Evolutionary conservation across 352 stramenopile species (phyloP).

Genomic region (Elongisporangium prolatum): DNA sequence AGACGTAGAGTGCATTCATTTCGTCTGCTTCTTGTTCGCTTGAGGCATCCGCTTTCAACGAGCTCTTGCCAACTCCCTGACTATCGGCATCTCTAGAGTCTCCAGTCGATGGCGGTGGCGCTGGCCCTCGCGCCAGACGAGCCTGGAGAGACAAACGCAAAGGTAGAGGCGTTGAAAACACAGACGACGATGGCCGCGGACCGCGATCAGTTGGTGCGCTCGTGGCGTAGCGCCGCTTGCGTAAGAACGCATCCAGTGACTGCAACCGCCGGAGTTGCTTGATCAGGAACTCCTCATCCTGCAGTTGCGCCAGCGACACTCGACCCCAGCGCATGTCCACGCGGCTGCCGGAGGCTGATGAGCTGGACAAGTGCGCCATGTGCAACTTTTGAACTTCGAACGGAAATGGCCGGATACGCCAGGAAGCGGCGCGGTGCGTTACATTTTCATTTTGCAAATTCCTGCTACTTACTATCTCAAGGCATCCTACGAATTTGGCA

Average conservation of each 20-base stretch:
- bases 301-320: slow-evolving; percentile 53
- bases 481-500: no score
- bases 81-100: background rate
- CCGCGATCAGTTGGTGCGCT: background rate
- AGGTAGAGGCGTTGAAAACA: background rate
- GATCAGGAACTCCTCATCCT: slow-evolving; percentile 60
- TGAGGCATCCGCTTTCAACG: background rate
- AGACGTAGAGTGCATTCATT: slow-evolving; percentile 40
- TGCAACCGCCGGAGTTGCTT: slow-evolving; percentile 66
- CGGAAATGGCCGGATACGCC: background rate
- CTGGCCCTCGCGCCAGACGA: background rate
- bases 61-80: background rate
- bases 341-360: slow-evolving; percentile 12
- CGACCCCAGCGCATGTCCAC: slow-evolving; percentile 61
- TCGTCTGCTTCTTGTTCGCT: slow-evolving; percentile 15
- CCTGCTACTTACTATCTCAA: background rate
- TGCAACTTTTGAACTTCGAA: background rate
- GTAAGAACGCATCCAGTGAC: slow-evolving; percentile 10
- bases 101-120: background rate
- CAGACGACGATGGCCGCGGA: background rate
- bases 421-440: background rate
- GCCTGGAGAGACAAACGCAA: background rate
- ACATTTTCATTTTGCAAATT: background rate
- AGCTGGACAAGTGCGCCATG: background rate
- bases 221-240: background rate